Base-by-base conservation (phyloP, 2,329 filamentous ascomycete genomes). In the Paracorniculantispora psalliotae region DNA sequence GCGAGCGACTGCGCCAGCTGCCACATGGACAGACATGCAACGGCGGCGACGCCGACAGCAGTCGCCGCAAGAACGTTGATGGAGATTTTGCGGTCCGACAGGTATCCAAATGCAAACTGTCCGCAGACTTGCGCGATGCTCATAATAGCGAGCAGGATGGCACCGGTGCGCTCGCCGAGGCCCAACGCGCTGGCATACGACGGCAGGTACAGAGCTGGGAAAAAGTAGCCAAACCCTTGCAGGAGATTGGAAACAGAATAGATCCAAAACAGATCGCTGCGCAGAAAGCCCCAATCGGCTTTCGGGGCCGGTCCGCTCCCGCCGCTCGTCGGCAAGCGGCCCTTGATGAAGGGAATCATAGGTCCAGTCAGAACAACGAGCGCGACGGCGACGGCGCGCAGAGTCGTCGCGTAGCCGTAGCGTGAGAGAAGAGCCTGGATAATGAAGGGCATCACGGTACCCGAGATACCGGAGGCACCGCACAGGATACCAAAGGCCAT, bases 181-280 rank as follows among this genome's bases (percentile, higher is more conserved):
- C 73, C 66, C 4, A 77, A 61, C 12, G 76, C 70, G 3, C 72
- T 63, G 3, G 79, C 79, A 61, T 78, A 81, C 0, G 73, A 75
- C 12, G 75, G 75, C n/a, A 82, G 67, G 63, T 79, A 81, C 0
- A 80, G 73, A n/a, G 79, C 73, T 3, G 81, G 81, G 52, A 82
- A 75, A 33, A 79, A 80, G 65, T 81, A 83, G 1, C 80, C 81
- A n/a, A 77, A 71, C 33, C 77, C 79, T 62, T 82, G 80, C 9
- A 81, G 66, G 1, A 81, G 64, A 41, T 77, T 82, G 1, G 78
- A 77, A n/a, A 77, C 65, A 19, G 72, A 72, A 66, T 80, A 81
- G 53, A 81, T 70, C 71, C 79, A 83, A 65, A 83, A 80, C 1
- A 78, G 75, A 6, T 69, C 71, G 57, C 75, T 71, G 58, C 67